Conservation (phyloP, 75 land plant genomes). For the Cupressus sempervirens region DNA sequence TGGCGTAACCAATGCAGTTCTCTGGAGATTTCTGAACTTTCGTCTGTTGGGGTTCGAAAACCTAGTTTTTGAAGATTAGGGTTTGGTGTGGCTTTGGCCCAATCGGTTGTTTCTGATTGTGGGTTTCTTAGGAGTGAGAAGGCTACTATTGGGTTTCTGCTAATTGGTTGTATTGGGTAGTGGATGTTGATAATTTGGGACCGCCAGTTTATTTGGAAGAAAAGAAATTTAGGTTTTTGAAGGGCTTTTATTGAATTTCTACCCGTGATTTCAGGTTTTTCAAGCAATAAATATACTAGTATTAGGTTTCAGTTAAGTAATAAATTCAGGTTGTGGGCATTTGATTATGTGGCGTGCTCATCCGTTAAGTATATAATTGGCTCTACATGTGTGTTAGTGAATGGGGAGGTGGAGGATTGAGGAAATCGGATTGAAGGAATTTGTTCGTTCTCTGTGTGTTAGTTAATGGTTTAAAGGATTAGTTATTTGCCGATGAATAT, state of each 20-base stretch:
- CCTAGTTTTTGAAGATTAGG: not conserved
- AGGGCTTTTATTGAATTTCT: not conserved
- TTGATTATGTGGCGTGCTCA: not conserved
- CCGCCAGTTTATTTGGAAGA: not conserved
- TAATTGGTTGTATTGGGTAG: not conserved
- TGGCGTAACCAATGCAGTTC: not conserved
- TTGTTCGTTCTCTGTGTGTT: not conserved
- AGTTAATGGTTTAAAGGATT: not conserved
- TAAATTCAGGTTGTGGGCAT: not conserved
- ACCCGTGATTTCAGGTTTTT: not conserved
- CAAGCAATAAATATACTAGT: not conserved
- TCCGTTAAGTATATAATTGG: not conserved
- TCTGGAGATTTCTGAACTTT: not conserved
- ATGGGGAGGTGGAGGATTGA: not conserved
- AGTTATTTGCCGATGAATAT: not conserved
- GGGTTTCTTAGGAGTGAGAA: not conserved
- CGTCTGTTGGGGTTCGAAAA: not conserved
- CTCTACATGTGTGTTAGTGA: not conserved
- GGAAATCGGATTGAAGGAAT: not conserved
- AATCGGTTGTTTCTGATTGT: not conserved
- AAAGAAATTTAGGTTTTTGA: not conserved
- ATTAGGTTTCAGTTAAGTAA: not conserved
- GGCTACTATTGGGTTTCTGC: not conserved
- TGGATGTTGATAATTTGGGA: not conserved
- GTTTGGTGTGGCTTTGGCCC: not conserved